Evolutionary conservation across 495 filamentous ascomycete genomes (phyloP), one percentile per base, ranked within the genome.

Genomic region (Tricharina praecox): DNA sequence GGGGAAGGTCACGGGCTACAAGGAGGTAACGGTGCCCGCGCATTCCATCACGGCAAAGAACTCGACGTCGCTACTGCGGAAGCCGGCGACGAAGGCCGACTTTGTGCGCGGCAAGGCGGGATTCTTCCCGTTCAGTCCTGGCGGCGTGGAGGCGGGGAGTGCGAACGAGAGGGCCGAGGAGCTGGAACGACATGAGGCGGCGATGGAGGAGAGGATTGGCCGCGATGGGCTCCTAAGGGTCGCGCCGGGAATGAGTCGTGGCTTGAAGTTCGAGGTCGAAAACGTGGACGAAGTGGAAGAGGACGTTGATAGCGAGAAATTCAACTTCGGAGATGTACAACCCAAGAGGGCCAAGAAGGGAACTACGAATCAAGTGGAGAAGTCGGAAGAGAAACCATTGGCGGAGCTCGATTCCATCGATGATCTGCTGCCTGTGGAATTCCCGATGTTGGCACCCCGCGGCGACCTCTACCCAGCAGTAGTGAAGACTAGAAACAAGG

Each of bases 101-200:
- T 93, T 96, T 62, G 87, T 97, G 18, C 73, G 90, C n/a, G 90
- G 90, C 13, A 86, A 81, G 16, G 83, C 87, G 18, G 92, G 90
- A 0, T 96, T 93, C 66, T 90, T 94, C 51, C 90, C 90, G 3
- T 97, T 97, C 58, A 79, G 85, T 0, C 92, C 92, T 0, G 90
- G 92, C 37, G 90, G 90, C 3, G 61, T 95, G 26, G 90, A 96
- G 45, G 77, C 77, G 3, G 76, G 94, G n/a, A 78, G 87, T 58
- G 79, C 83, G 19, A 61, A 61, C 21, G 58, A 61, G 42, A 51
- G 52, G 11, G 53, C 57, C 11, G 58, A 61, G 34, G 58, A 57
- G 33, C 34, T 61, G 11, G 58, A 61, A 38, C 42, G 45, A 3
- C 39, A 47, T 23, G 58, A 61, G 37, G 34, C 34, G 3, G 45